Base-by-base conservation (phyloP, 2,329 filamentous ascomycete genomes). In the Orbilia blumenaviensis region DNA sequence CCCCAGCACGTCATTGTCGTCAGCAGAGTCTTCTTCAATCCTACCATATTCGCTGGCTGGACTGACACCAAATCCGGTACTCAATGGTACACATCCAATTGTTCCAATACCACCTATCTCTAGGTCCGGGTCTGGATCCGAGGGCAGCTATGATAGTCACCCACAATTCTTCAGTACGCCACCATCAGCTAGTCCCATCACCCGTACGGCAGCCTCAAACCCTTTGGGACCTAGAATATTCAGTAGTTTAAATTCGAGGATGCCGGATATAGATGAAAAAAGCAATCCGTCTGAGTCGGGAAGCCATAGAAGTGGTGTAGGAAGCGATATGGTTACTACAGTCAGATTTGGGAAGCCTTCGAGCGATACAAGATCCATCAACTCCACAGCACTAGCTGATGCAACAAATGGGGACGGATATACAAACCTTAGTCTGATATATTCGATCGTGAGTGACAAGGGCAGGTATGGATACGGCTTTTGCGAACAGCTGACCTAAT, bases 131-230 rank as follows among this genome's bases (percentile, higher is more conserved):
- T 69, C 72, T 10, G 56, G 56, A 8, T 68, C 72, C 23, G 64
- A 48, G 5, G 66, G 72, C n/a, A 62, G 58, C n/a, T 50, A 58
- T 54, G 72, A 76, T 25, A 44, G 12, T 27, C 72, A 76, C 27
- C 72, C 72, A 1, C 72, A 76, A 32, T 76, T 76, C 50, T 76
- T 76, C 41, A 76, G 72, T 36, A 76, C 72, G 14, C 58, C 72
- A 10, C 56, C 63, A 7, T 75, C 71, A 3, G 29, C 46, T n/a
- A 76, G 72, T 46, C 72, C 64, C 9, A 16, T 66, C 3, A 36
- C 16, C 9, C 56, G 58, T 18, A 10, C 56, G 8, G n/a, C 38
- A 12, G 56, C 32, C 0, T 34, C 58, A 10, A 63, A 63, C 14
- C 32, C 64, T 10, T 32, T 76, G 14, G 50, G 56, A 27, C 21